Evolutionary conservation across 306 rosid genomes (phyloP).

Genomic region (Canavalia ensiformis): DNA sequence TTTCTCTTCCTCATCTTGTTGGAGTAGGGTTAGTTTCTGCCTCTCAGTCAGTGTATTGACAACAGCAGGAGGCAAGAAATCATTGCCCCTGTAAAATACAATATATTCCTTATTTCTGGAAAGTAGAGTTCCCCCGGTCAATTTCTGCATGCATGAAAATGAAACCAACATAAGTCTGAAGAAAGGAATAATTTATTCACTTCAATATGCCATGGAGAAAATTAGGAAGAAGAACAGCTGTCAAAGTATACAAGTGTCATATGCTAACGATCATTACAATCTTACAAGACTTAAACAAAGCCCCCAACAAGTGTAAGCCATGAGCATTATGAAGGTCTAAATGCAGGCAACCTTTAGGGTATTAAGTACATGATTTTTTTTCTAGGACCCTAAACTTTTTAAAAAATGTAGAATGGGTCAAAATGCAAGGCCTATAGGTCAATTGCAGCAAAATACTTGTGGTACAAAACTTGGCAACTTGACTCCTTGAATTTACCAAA

Average conservation of each 20-base stretch:
- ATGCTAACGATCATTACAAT: constrained; percentile 18
- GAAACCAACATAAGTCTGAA: constrained; percentile 47
- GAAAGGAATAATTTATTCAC: constrained; percentile 31
- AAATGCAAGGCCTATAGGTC: neutral
- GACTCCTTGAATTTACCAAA: neutral
- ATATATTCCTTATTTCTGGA: constrained; percentile 96
- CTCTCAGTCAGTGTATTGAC: constrained; percentile 73
- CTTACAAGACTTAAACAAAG: constrained; percentile 32
- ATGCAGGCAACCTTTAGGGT: constrained; percentile 11
- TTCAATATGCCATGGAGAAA: constrained; percentile 24
- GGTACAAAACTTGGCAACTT: neutral
- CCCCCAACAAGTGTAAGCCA: constrained; percentile 26
- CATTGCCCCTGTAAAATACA: constrained; percentile 89
- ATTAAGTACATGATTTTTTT: neutral
- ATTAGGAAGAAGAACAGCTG: constrained; percentile 25
- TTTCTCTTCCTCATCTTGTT: constrained; percentile 84
- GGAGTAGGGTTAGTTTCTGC: constrained; percentile 62
- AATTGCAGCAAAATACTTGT: neutral
- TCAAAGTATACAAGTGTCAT: constrained; percentile 11
- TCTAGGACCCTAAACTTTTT: neutral
- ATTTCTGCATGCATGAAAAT: constrained; percentile 67
- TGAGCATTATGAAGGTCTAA: constrained; percentile 16
- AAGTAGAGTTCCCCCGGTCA: constrained; percentile 90
- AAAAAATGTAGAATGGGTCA: neutral
- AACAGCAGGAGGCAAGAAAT: constrained; percentile 81